phyloP scores from a whole-genome alignment of 495 filamentous ascomycete genomes.

The Aspergillus haitiensis region DNA sequence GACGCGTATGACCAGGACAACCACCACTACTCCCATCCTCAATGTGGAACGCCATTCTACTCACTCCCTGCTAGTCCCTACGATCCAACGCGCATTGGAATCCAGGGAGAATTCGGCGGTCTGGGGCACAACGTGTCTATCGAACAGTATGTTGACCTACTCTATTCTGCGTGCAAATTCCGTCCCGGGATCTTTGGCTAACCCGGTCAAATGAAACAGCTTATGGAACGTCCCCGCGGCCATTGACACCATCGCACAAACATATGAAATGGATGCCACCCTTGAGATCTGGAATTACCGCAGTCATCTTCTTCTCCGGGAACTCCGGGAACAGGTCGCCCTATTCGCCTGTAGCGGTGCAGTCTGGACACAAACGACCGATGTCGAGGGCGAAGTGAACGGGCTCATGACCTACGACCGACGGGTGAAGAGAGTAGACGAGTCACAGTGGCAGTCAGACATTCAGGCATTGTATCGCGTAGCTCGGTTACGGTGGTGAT shows the following conservation, averaged over 20 bases:
- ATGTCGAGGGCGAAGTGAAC: slow-evolving; percentile 75
- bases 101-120: slow-evolving; percentile 70
- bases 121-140: slow-evolving; percentile 61
- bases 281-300: slow-evolving; percentile 67
- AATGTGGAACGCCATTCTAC: slow-evolving; percentile 67
- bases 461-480: slow-evolving; percentile 60
- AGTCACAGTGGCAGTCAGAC: slow-evolving; percentile 59
- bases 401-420: slow-evolving; percentile 69
- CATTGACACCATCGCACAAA: slow-evolving; percentile 59
- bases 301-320: slow-evolving; percentile 50
- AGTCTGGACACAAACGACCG: slow-evolving; percentile 67
- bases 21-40: slow-evolving; percentile 69
- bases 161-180: not conserved
- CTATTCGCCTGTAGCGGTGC: slow-evolving; percentile 58
- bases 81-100: slow-evolving; percentile 58
- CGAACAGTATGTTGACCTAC: slow-evolving; percentile 40
- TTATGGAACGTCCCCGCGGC: slow-evolving; percentile 60
- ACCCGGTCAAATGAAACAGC: slow-evolving; percentile 20
- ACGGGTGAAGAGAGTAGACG: slow-evolving; percentile 51
- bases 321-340: slow-evolving; percentile 58
- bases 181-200: not conserved
- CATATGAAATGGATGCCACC: slow-evolving; percentile 61
- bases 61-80: slow-evolving; percentile 56
- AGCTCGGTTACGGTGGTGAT: slow-evolving; percentile 26
- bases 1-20: slow-evolving; percentile 49